phyloP scores from a whole-genome alignment of 2,329 filamentous ascomycete genomes.

The Curvularia spicifera region DNA sequence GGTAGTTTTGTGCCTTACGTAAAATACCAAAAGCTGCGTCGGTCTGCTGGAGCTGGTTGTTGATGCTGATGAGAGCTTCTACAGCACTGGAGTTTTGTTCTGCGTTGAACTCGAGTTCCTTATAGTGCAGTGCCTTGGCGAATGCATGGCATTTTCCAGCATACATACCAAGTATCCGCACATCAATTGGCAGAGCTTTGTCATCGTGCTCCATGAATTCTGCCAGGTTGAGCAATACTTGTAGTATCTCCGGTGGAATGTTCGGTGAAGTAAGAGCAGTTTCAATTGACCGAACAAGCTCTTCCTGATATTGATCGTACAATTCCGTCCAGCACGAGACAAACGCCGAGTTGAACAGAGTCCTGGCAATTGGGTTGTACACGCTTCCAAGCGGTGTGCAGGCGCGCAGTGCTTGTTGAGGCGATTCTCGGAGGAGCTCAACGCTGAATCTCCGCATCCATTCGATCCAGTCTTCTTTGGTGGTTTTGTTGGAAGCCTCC shows the following conservation, averaged over 20 bases:
- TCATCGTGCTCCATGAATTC: constrained; percentile 99
- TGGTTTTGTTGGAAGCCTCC: constrained; percentile 96
- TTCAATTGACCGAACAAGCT: constrained; percentile 94
- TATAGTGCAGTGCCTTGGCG: constrained; percentile 97
- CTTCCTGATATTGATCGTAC: constrained; percentile 96
- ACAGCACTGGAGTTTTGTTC: constrained; percentile 96
- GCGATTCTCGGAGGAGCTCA: constrained; percentile 91
- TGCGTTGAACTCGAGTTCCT: constrained; percentile 96
- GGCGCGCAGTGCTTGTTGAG: constrained; percentile 90
- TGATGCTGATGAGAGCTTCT: constrained; percentile 97
- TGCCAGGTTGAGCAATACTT: constrained; percentile 91
- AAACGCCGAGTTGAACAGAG: constrained; percentile 98
- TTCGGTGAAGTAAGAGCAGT: constrained; percentile 93
- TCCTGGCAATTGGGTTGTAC: constrained; percentile 88
- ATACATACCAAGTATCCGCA: constrained; percentile 90
- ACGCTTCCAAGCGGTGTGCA: constrained; percentile 90
- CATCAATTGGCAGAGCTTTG: constrained; percentile 96
- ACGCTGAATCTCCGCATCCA: constrained; percentile 98
- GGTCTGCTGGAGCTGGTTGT: constrained; percentile 98
- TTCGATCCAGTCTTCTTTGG: constrained; percentile 98
- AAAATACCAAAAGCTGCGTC: constrained; percentile 98
- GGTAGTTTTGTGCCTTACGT: constrained; percentile 92
- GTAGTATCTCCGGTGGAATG: constrained; percentile 92
- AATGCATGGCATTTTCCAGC: constrained; percentile 97
- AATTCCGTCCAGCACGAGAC: constrained; percentile 99